A percentile compares a stretch with the other conserved stretches of the same genome.
phyloP scores from a whole-genome alignment of 305 asterid genomes.

The Fraxinus baroniana region DNA sequence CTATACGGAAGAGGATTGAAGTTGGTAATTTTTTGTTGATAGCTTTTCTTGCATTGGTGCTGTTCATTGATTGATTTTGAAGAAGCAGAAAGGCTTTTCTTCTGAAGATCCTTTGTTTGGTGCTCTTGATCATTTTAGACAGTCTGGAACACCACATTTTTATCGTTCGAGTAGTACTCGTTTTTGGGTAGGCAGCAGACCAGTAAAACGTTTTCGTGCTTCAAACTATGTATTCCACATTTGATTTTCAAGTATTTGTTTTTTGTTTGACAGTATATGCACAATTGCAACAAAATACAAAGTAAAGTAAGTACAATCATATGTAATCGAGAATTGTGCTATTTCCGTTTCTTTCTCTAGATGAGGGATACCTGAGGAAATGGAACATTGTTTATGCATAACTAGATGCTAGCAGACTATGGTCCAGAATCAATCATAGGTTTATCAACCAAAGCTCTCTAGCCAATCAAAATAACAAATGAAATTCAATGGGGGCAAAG shows the following conservation, averaged over 20 bases:
- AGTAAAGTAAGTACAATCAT: neutral
- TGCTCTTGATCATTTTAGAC: neutral
- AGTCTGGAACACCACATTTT: neutral
- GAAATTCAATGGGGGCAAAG: neutral
- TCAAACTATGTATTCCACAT: neutral
- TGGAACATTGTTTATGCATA: neutral
- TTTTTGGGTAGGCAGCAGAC: neutral
- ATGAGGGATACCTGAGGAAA: neutral
- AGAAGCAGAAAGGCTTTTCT: neutral
- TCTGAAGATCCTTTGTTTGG: neutral
- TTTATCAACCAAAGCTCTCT: neutral
- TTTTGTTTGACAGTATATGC: neutral
- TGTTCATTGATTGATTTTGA: neutral
- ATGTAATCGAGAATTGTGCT: neutral
- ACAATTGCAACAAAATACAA: neutral
- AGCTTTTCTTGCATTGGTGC: neutral
- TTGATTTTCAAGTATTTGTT: neutral
- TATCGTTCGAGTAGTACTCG: neutral
- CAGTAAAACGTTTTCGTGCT: neutral
- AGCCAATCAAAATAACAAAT: neutral
- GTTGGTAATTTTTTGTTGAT: neutral
- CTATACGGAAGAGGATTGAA: neutral
- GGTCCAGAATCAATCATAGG: neutral
- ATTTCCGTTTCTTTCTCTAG: neutral
- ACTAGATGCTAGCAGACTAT: neutral